These are phyloP conservation scores for Ilyonectria sp. DNA, from an alignment of 2,329 filamentous ascomycete genomes.

Conservation along the genomic window DNA sequence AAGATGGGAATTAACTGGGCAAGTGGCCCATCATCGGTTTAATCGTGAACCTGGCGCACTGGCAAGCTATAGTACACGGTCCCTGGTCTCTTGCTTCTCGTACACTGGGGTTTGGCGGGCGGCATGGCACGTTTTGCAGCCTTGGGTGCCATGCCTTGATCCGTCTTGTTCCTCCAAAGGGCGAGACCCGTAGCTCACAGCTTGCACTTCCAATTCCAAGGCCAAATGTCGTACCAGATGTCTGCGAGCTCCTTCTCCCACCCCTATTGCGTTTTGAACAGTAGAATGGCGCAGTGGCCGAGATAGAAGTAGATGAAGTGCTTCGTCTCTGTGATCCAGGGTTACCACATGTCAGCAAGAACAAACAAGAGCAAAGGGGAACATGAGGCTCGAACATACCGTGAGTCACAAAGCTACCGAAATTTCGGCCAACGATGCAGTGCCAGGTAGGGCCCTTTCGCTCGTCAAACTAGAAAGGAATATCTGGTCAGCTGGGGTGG, in stretches of 20 bases:
- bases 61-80: conserved; percentile 32
- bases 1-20: conserved; percentile 28
- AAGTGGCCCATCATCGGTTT: conserved; percentile 28
- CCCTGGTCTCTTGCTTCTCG: conserved; percentile 25
- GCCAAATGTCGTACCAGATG: conserved; percentile 38
- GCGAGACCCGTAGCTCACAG: conserved; percentile 43
- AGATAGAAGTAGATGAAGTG: conserved; percentile 99
- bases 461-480: conserved; percentile 83
- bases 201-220: conserved; percentile 49
- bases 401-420: conserved; percentile 98
- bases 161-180: conserved; percentile 37
- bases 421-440: conserved; percentile 98
- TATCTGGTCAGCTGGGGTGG: conserved; percentile 32
- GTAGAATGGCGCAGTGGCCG: conserved; percentile 95
- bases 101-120: conserved; percentile 28
- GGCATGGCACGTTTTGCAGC: conserved; percentile 33
- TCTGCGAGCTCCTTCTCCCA: conserved; percentile 48
- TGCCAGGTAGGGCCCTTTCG: conserved; percentile 99
- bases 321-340: conserved; percentile 84
- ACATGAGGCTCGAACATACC: conserved; percentile 69
- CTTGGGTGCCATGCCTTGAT: conserved; percentile 35
- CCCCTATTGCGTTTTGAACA: conserved; percentile 96
- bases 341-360: conserved; percentile 32
- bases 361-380: background rate
- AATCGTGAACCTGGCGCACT: conserved; percentile 30